Conservation (phyloP, 192 early-diverging fungal genomes). For the Gryganskiella cystojenkinii region DNA sequence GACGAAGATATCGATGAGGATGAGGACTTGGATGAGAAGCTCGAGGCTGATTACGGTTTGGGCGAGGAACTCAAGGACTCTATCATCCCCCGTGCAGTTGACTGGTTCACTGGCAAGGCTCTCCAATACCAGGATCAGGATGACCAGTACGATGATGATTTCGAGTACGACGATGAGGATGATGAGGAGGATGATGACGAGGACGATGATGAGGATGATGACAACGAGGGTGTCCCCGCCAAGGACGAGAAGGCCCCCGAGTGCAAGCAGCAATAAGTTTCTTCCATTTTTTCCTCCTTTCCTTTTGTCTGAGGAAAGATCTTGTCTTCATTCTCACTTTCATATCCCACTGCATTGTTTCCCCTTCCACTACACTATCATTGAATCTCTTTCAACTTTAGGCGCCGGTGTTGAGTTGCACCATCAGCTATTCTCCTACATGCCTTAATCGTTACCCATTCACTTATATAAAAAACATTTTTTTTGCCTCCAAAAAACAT, state of each 20-base stretch:
- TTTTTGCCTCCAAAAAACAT: too few relatives aligned
- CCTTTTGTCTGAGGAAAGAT: too few relatives aligned
- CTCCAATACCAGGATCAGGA: conserved; percentile 78
- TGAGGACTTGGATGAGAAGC: conserved; percentile 84
- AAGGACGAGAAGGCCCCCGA: conserved; percentile 50
- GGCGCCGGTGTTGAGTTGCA: too few relatives aligned
- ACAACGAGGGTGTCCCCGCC: conserved; percentile 44
- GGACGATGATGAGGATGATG: conserved; percentile 55
- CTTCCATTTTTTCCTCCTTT: conserved; percentile 9
- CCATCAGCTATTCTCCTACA: too few relatives aligned
- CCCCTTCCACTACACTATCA: not conserved
- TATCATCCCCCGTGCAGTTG: conserved; percentile 94
- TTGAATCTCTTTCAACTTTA: too few relatives aligned
- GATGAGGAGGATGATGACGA: conserved; percentile 55
- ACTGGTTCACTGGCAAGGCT: conserved; percentile 99
- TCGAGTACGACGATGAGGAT: conserved; percentile 51
- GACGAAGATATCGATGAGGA: conserved; percentile 79
- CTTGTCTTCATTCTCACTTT: too few relatives aligned
- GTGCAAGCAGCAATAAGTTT: conserved; percentile 54
- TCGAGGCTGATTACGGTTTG: conserved; percentile 96
- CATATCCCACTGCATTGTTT: not conserved
- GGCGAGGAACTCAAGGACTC: conserved; percentile 99
- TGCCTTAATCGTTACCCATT: too few relatives aligned
- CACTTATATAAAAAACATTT: too few relatives aligned
- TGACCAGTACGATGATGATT: conserved; percentile 37